Percentiles rank a stretch among this genome's conserved stretches.
These are phyloP conservation scores for Skeletonema costatum DNA, from an alignment of 108 stramenopile genomes.

Conservation along the genomic window DNA sequence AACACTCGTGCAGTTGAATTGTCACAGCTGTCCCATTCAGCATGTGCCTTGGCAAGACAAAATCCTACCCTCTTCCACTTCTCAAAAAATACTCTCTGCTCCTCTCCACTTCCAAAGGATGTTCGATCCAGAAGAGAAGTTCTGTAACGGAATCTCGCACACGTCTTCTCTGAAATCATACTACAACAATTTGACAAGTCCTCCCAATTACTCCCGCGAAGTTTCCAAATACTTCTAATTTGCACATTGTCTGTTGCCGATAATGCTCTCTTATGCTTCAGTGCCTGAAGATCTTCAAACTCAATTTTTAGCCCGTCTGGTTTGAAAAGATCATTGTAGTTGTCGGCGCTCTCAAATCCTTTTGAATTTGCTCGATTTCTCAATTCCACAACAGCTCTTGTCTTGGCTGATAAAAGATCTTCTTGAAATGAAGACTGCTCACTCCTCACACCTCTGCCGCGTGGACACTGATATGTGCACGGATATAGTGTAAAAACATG, in stretches of 20 bases:
- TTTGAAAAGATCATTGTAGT: background rate
- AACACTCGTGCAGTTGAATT: background rate
- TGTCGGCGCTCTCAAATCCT: background rate
- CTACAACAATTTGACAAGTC: background rate
- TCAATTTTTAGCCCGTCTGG: background rate
- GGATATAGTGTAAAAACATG: constrained; percentile 46
- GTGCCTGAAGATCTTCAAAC: background rate
- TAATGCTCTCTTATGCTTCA: background rate
- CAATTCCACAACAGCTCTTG: constrained; percentile 4
- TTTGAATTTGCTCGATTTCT: background rate
- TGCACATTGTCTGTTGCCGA: background rate
- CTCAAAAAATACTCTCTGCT: constrained; percentile 3
- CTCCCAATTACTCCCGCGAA: constrained; percentile 15
- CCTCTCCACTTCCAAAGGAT: constrained; percentile 24
- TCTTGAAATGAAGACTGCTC: background rate
- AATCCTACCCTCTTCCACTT: constrained; percentile 31
- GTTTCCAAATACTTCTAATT: constrained; percentile 3
- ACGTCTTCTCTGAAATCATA: constrained; percentile 13
- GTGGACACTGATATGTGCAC: constrained; percentile 4
- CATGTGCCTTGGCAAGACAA: constrained; percentile 31
- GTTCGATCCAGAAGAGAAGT: constrained; percentile 15
- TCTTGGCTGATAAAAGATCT: constrained; percentile 4
- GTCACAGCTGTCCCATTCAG: constrained; percentile 23
- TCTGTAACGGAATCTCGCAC: constrained; percentile 30
- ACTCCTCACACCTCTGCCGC: background rate